Base-by-base conservation (phyloP, 75 land plant species). In the Sequoiadendron giganteum region DNA sequence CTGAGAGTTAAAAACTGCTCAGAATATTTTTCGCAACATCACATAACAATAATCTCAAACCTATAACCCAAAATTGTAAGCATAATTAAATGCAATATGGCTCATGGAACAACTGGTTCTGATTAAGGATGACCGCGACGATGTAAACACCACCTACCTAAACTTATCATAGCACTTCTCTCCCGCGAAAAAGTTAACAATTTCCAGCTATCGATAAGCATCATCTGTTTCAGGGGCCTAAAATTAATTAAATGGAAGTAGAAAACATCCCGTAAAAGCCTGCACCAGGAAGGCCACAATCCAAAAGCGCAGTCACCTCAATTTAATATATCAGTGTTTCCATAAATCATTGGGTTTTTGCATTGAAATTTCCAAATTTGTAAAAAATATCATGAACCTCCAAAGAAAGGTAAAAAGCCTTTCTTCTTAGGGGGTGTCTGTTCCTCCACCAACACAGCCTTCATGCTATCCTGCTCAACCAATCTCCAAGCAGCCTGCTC, bases 401-500 rank as follows among this genome's bases (percentile, higher is more conserved):
- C 97, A 89, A 98, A 95, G 68, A 98, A 97, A 1, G 96, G 93
- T 92, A 97, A 93, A 73, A 95, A 95, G n/a, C 93, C 86, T 43
- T 95, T 94, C 6, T 93, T 89, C 77, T 89, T 94, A 61, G 92
- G 96, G 18, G 95, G 96, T 13, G 13, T 45, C 78, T 90, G 93
- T 88, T 98, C 98, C 88, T 98, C 99, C 18, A 98, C 89, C 91
- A 95, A 86, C 1, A 98, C 99, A 48, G 99, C 98, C 87, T 93
- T 90, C 99, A 98, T 98, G 88, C 96, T 98, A 85, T 98, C 99
- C 90, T 95, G 94, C 88, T 98, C 99, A 43, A 98, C 99, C 81
- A 98, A 90, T 90, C 99, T 90, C 99, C 99, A 98, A 0, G 99
- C 99, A 1, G 99, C 96, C 90, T 98, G 99, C 89, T 98, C 99